Evolutionary conservation across 2,329 filamentous ascomycete genomes (phyloP).

Genomic region (Balansia obtecta): DNA sequence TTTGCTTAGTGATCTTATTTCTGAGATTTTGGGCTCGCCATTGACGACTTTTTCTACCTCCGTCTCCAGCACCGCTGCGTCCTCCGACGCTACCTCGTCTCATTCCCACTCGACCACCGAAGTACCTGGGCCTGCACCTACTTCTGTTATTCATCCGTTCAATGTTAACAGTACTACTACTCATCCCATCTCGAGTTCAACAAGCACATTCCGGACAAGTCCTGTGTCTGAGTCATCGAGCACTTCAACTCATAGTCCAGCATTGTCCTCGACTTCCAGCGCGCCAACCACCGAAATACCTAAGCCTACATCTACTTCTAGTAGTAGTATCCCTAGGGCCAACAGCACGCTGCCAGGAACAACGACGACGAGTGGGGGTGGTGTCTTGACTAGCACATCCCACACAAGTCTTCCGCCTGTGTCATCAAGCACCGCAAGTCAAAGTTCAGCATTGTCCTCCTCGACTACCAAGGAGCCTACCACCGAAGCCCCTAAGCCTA

Average conservation of each 20-base stretch:
- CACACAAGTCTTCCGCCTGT: slow-evolving; percentile 11
- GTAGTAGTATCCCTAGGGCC: neutral
- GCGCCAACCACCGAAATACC: neutral
- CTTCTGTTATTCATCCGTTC: neutral
- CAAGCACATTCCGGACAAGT: slow-evolving; percentile 12
- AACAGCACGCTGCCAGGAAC: slow-evolving; percentile 3
- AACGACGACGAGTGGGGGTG: neutral
- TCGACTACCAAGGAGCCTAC: too few species aligned
- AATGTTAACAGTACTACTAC: slow-evolving; percentile 5
- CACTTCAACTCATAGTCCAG: neutral
- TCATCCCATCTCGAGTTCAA: slow-evolving; percentile 15
- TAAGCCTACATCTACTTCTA: neutral
- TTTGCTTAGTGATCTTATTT: slow-evolving; percentile 13
- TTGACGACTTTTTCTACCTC: neutral
- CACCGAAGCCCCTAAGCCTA: too few species aligned
- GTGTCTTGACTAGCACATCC: slow-evolving; percentile 13
- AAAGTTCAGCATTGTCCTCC: neutral
- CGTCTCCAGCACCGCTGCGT: neutral
- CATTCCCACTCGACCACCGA: slow-evolving; percentile 2
- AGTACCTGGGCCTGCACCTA: neutral
- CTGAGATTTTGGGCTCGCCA: slow-evolving; percentile 10
- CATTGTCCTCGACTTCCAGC: neutral
- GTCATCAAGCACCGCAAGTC: slow-evolving; percentile 1
- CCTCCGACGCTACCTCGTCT: neutral
- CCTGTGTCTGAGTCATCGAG: slow-evolving; percentile 10